A percentile compares a stretch with the other conserved stretches of the same genome.
Conservation (phyloP, 169 alveolate genomes). For the Plasmodium fragile region DNA sequence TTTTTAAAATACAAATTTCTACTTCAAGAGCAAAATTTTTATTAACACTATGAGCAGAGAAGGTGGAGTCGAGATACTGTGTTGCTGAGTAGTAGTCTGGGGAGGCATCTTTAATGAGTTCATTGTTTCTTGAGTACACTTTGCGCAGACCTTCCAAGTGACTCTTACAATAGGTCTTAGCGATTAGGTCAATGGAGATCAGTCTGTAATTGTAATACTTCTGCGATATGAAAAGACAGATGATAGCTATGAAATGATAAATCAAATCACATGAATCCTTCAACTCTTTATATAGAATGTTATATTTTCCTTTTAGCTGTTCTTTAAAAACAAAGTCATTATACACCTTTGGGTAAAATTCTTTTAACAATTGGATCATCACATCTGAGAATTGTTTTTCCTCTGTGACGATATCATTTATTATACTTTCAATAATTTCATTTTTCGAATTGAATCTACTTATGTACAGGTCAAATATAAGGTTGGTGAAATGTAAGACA, state of each 20-base stretch:
- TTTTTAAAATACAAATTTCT: constrained; percentile 64
- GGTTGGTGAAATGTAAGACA: constrained; percentile 62
- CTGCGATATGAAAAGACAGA: constrained; percentile 55
- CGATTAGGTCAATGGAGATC: constrained; percentile 41
- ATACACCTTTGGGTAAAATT: constrained; percentile 44
- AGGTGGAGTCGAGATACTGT: constrained; percentile 39
- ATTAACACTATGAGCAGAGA: constrained; percentile 41
- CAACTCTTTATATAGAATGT: constrained; percentile 26
- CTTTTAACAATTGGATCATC: constrained; percentile 55
- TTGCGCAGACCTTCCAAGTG: constrained; percentile 64
- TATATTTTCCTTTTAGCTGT: constrained; percentile 39
- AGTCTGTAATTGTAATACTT: constrained; percentile 58
- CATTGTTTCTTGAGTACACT: constrained; percentile 56
- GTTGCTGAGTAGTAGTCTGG: constrained; percentile 72
- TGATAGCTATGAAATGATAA: constrained; percentile 68
- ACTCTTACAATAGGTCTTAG: constrained; percentile 51
- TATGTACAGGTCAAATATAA: constrained; percentile 69
- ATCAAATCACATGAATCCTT: constrained; percentile 58
- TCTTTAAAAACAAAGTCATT: constrained; percentile 33
- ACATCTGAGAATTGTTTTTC: constrained; percentile 65
- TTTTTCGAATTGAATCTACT: constrained; percentile 59
- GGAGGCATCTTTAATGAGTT: constrained; percentile 51
- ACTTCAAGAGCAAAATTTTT: constrained; percentile 64
- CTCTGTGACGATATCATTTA: constrained; percentile 36
- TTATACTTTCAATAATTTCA: constrained; percentile 64